Base-by-base conservation (phyloP, 495 filamentous ascomycete genomes). In the Penicillium soppii region DNA sequence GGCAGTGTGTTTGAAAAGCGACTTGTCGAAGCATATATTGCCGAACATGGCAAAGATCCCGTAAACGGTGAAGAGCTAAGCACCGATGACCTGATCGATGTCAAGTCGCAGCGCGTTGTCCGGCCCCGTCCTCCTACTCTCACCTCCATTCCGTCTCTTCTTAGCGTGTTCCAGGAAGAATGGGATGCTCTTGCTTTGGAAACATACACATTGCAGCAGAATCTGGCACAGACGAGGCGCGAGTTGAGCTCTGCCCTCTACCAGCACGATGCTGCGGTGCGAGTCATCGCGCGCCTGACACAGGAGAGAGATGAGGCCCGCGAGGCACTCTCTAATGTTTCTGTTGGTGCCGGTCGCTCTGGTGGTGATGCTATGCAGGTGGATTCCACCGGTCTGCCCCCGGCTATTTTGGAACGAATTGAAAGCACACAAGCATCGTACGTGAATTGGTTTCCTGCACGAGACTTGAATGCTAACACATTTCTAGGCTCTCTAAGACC, bases 81-180 rank as follows among this genome's bases (percentile, higher is more conserved):
- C 32, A 69, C 76, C 43, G 89, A 95, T 40, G 94, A 97, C 64
- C 79, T 98, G 38, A 82, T 98, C 61, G 85, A 89, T 53, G 78
- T 98, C 64, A 91, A 92, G 73, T 82, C 89, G 27, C 77, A 86
- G 50, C 86, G 87, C 69, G 78, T 89, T 51, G 88, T 96, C 43
- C 85, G 87, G 53, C 92, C 94, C 40, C 83, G 95, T 63, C 94
- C 94, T 33, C 92, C 95, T 27, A 95, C 90, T 20, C 87, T 97
- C 57, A 97, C 94, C 39, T 97, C 94, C 21, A 95, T 98, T 54
- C 94, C 94, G 6, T 90, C 94, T n/a, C 80, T 98, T 20, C 88
- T 98, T 52, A 88, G 87, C 32, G 86, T 90, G n/a, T 97, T 98
- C 63, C 94, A 98, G 58, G 92, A 96, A 59, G 94, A 98, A 78